Evolutionary conservation across 495 filamentous ascomycete genomes (phyloP).

Genomic region (Halenospora varia): DNA sequence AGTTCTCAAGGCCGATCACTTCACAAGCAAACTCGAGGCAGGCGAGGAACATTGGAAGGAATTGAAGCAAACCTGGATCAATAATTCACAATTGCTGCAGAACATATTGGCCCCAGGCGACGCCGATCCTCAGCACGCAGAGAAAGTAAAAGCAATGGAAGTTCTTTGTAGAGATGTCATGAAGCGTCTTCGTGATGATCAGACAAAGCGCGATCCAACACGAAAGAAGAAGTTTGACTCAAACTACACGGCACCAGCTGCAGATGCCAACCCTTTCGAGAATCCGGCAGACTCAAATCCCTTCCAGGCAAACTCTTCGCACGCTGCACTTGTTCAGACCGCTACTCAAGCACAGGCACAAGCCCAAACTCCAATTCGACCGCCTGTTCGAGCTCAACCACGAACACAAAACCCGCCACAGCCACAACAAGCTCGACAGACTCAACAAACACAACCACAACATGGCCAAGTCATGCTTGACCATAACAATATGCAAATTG

Average conservation of each 20-base stretch:
- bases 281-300: constrained; percentile 12
- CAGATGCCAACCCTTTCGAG: constrained; percentile 2
- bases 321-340: constrained; percentile 26
- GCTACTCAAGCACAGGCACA: constrained; percentile 29
- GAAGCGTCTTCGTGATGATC: constrained; percentile 69
- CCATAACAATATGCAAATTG: constrained; percentile 59
- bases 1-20: constrained; percentile 62
- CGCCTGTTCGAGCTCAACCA: constrained; percentile 21
- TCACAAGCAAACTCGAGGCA: constrained; percentile 69
- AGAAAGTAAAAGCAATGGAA: constrained; percentile 63
- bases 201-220: constrained; percentile 52
- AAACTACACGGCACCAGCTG: constrained; percentile 11
- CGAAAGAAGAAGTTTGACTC: constrained; percentile 42
- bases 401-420: constrained; percentile 17
- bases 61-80: constrained; percentile 66
- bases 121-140: constrained; percentile 49
- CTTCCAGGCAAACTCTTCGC: constrained; percentile 25
- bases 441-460: constrained; percentile 28
- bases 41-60: constrained; percentile 69
- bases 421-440: constrained; percentile 5
- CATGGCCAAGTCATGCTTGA: constrained; percentile 46
- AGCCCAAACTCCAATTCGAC: constrained; percentile 27
- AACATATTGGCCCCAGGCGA: constrained; percentile 50
- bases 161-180: constrained; percentile 68
- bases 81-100: constrained; percentile 50